These are phyloP conservation scores for Phenoliferia sp. DNA, from an alignment of 1,284 basidiomycete genomes.

Conservation along the genomic window DNA sequence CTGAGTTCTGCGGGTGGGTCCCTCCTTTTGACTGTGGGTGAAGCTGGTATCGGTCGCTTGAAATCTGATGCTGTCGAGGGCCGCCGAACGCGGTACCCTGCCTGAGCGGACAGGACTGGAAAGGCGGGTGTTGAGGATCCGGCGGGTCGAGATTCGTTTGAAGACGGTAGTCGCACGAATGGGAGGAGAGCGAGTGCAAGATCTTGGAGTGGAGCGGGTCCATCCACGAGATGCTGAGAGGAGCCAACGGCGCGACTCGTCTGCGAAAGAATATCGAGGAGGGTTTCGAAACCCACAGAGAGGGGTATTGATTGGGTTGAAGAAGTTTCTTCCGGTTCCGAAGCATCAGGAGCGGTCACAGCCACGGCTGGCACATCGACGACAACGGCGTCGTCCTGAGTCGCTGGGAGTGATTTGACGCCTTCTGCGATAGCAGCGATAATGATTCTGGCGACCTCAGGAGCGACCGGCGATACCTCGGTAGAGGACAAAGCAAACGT, in stretches of 20 bases:
- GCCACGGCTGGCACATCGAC: not conserved
- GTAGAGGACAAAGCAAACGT: not conserved
- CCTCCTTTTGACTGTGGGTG: too few species aligned
- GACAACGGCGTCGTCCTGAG: not conserved
- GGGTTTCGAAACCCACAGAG: not conserved
- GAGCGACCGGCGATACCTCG: not conserved
- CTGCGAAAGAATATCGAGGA: constrained; percentile 13
- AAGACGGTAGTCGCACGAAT: not conserved
- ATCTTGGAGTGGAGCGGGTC: constrained; percentile 5
- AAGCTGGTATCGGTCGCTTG: too few species aligned
- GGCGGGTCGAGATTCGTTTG: not conserved
- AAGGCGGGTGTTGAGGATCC: not conserved
- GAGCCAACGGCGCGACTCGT: not conserved
- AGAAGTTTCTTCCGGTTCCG: not conserved
- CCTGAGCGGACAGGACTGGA: constrained; percentile 1
- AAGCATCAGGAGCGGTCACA: not conserved
- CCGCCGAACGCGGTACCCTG: not conserved
- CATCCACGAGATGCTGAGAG: not conserved
- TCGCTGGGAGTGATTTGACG: constrained; percentile 6
- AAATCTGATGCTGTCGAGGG: not conserved
- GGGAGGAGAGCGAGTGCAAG: constrained; percentile 3
- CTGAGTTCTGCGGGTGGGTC: too few species aligned
- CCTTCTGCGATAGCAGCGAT: constrained; percentile 11
- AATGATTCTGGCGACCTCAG: constrained; percentile 6
- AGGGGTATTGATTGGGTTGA: not conserved